A percentile compares a stretch with the other conserved stretches of the same genome.
Conservation (phyloP, 306 rosid species). For the Rosa multiflora region DNA sequence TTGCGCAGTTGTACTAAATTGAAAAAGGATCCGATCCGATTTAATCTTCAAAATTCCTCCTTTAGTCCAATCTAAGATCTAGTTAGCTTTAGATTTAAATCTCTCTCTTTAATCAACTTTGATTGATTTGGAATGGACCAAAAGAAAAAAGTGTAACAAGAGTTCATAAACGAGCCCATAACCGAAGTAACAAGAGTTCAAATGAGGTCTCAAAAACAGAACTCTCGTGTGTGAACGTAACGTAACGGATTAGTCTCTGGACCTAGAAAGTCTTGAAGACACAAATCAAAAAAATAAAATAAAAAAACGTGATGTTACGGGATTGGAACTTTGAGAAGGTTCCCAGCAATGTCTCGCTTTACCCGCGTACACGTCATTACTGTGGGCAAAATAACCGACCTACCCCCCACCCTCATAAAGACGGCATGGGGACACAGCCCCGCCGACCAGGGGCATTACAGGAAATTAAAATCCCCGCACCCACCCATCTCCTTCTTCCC, state of each 20-base stretch:
- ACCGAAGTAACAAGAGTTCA: neutral
- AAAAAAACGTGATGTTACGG: neutral
- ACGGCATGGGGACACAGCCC: neutral
- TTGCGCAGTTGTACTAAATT: too few relatives aligned
- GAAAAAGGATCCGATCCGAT: too few relatives aligned
- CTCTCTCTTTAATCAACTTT: too few relatives aligned
- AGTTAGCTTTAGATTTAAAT: too few relatives aligned
- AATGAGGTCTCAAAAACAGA: neutral
- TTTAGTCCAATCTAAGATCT: too few relatives aligned
- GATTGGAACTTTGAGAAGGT: neutral
- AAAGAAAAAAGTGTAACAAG: too few relatives aligned
- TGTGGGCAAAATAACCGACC: neutral
- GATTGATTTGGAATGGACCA: neutral
- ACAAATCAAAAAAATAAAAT: too few relatives aligned
- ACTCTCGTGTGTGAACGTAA: neutral
- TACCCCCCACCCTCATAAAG: neutral
- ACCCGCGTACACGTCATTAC: conserved; percentile 13
- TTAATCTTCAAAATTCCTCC: too few relatives aligned
- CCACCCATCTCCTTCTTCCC: neutral
- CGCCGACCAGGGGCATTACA: conserved; percentile 6
- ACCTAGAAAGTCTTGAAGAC: too few relatives aligned
- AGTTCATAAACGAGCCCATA: neutral
- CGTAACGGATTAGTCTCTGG: neutral
- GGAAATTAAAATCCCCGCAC: conserved; percentile 5
- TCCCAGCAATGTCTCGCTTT: neutral